phyloP scores from a whole-genome alignment of 2,329 filamentous ascomycete genomes.

The Colletotrichum gigasporum region DNA sequence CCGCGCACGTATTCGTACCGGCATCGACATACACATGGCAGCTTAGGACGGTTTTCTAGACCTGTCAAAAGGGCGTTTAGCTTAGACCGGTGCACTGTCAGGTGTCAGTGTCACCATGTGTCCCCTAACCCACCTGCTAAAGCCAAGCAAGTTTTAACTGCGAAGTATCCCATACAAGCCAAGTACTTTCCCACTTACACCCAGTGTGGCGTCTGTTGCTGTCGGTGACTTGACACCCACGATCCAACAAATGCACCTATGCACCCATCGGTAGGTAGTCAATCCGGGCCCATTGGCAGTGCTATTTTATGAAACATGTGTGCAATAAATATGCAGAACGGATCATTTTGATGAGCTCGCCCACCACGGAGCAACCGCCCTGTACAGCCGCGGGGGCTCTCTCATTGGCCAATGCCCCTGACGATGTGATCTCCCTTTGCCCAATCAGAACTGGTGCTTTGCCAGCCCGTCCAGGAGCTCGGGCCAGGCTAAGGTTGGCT shows the following conservation, averaged over 20 bases:
- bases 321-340: not conserved
- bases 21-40: no score
- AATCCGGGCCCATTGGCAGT: not conserved
- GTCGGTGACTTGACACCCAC: conserved; percentile 1
- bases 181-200: not conserved
- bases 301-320: not conserved
- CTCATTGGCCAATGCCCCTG: conserved; percentile 20
- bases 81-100: conserved; percentile 5
- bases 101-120: conserved; percentile 8
- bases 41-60: not conserved
- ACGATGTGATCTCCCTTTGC: not conserved
- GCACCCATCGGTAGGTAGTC: not conserved
- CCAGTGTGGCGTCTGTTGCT: conserved; percentile 2
- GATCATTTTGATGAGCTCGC: not conserved
- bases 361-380: not conserved
- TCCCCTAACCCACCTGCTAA: conserved; percentile 13
- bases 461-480: not conserved
- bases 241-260: not conserved
- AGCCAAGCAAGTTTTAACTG: not conserved
- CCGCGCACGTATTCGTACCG: no score
- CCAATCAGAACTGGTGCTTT: conserved; percentile 14
- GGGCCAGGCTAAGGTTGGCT: not conserved
- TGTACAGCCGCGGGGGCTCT: conserved; percentile 4
- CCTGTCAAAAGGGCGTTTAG: no score
- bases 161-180: not conserved